phyloP scores from a whole-genome alignment of 2,329 filamentous ascomycete species.

The Colletotrichum filicis region DNA sequence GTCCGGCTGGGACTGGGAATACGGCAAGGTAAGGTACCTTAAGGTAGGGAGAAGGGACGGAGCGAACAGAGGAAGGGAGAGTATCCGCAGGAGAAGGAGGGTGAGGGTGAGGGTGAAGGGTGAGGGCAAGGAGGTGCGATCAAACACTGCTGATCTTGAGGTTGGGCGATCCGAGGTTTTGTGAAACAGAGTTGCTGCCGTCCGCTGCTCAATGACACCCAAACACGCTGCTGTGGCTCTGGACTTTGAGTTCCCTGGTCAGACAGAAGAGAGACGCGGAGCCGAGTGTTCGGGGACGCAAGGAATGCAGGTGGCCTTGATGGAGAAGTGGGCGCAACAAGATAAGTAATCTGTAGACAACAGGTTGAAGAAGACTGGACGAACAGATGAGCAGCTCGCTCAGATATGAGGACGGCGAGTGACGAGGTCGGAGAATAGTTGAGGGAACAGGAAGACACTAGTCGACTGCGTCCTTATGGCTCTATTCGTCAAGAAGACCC shows the following conservation, averaged over 20 bases:
- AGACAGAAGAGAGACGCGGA: background rate
- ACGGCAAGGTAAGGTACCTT: too few relatives aligned
- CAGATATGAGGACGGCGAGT: background rate
- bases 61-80: background rate
- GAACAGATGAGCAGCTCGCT: background rate
- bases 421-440: background rate
- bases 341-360: background rate
- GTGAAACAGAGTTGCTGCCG: slow-evolving; percentile 28
- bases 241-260: background rate
- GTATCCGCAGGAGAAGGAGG: background rate
- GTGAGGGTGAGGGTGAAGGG: background rate
- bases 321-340: background rate
- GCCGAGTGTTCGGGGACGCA: background rate
- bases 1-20: background rate
- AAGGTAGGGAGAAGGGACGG: background rate
- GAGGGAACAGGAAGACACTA: background rate
- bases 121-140: background rate
- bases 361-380: background rate
- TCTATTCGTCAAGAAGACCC: background rate
- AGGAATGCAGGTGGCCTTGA: background rate
- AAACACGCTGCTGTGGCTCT: slow-evolving; percentile 27
- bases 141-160: slow-evolving; percentile 8
- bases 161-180: slow-evolving; percentile 6
- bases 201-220: slow-evolving; percentile 29
- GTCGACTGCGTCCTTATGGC: background rate